phyloP scores from a whole-genome alignment of 2,329 filamentous ascomycete species.

The Microdochium trichocladiopsis region DNA sequence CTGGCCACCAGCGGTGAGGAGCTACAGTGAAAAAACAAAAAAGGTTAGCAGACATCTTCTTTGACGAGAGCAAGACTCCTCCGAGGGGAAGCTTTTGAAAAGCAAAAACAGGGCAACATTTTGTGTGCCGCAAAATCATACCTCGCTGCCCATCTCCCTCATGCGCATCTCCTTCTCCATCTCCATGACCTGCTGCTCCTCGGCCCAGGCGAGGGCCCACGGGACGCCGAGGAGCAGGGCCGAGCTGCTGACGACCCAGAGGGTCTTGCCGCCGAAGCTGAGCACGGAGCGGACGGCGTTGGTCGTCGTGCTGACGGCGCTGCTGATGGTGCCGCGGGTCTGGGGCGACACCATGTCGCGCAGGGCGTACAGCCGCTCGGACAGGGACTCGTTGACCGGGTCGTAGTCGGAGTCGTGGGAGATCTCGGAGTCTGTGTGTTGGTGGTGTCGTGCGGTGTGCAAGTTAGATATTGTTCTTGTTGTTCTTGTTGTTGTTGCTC shows the following conservation, averaged over 20 bases:
- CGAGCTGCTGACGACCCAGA: constrained; percentile 88
- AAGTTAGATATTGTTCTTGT: constrained; percentile 1
- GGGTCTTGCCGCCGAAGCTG: constrained; percentile 71
- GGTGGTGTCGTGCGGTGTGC: constrained; percentile 2
- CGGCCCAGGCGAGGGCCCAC: constrained; percentile 84
- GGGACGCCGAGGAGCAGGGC: constrained; percentile 87
- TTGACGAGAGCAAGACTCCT: too few species aligned
- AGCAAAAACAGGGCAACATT: not conserved
- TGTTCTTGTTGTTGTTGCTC: not conserved
- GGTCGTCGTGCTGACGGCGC: constrained; percentile 47
- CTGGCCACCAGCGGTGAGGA: constrained; percentile 42
- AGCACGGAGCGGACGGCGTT: constrained; percentile 53
- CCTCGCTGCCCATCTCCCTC: constrained; percentile 81
- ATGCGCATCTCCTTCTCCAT: constrained; percentile 98
- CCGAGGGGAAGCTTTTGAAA: too few species aligned
- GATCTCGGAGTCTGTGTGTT: constrained; percentile 65
- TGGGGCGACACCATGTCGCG: constrained; percentile 71
- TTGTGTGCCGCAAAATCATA: constrained; percentile 13
- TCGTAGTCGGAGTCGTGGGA: constrained; percentile 73
- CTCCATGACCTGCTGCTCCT: constrained; percentile 94
- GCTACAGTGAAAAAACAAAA: too few species aligned
- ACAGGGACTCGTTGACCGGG: constrained; percentile 47
- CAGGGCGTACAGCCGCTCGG: constrained; percentile 65
- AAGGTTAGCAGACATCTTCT: too few species aligned
- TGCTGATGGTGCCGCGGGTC: constrained; percentile 60